Conservation (phyloP, 2,329 filamentous ascomycete species). For the Nigrospora osmanthi region DNA sequence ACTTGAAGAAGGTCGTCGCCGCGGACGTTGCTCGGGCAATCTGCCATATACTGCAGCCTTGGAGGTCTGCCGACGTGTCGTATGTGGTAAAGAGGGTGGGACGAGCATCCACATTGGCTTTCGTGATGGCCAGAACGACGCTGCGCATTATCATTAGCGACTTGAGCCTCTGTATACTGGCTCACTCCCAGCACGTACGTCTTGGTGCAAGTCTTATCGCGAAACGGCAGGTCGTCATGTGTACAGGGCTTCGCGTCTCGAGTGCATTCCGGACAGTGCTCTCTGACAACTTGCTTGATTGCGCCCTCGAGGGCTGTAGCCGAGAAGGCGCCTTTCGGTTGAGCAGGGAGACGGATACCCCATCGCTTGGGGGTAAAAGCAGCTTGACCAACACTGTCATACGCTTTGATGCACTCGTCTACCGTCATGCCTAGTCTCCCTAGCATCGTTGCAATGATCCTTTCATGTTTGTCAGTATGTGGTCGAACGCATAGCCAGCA, state of each 20-base stretch:
- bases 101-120: slow-evolving; percentile 15
- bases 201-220: slow-evolving; percentile 12
- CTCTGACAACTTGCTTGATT: slow-evolving; percentile 10
- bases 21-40: slow-evolving; percentile 20
- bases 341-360: slow-evolving; percentile 2
- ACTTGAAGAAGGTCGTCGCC: slow-evolving; percentile 20
- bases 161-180: too few species aligned
- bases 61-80: slow-evolving; percentile 4
- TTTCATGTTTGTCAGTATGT: neutral
- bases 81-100: slow-evolving; percentile 13
- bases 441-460: slow-evolving; percentile 20
- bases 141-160: slow-evolving; percentile 6
- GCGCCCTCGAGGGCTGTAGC: slow-evolving; percentile 14
- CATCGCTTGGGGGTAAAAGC: slow-evolving; percentile 13
- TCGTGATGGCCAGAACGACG: slow-evolving; percentile 18
- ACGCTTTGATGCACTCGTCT: slow-evolving; percentile 14
- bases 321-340: slow-evolving; percentile 13
- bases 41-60: slow-evolving; percentile 19
- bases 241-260: slow-evolving; percentile 9
- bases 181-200: slow-evolving; percentile 9
- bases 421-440: slow-evolving; percentile 16
- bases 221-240: slow-evolving; percentile 13
- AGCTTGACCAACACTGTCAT: slow-evolving; percentile 7
- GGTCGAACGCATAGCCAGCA: neutral
- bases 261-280: slow-evolving; percentile 7